Evolutionary conservation across 768 basidiomycete species (phyloP), one percentile per base, ranked within the genome.

Genomic region (Tephrocybe sp.): DNA sequence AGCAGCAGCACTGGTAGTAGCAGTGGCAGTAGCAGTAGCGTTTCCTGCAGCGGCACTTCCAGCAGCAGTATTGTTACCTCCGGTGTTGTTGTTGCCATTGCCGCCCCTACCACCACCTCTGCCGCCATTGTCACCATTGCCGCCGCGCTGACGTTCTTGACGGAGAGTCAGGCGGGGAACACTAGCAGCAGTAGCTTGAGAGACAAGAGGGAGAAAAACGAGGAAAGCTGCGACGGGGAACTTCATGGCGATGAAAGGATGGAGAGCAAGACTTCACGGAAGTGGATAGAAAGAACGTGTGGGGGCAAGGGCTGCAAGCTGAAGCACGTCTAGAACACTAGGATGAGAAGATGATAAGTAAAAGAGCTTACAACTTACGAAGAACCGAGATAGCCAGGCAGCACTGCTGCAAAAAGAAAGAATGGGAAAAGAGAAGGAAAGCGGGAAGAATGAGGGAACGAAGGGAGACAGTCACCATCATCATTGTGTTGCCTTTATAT

Each of bases 341-440:
- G 4, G 37, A 11, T 17, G 32, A 9, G 5, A n/a, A 9, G 4
- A 21, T 34, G 20, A 6, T 1, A 7, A 33, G 17, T 7, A 45
- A 11, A 45, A 11, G 33, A 18, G 30, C 34, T 9, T 11, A 12
- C 4, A 25, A 61, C 66, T 56, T 61, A 59, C 65, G 62, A 58
- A 60, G 48, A 53, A 41, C 9, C 51, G 58, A 59, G 61, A 66
- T 58, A 64, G 59, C 59, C 62, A 64, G 62, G 45, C 82, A 83
- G 81, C 83, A 54, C 81, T 65, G 83, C 80, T 83, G 82, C 79
- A 56, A 61, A 64, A 62, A 56, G 61, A 55, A 53, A 52, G 56
- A n/a, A n/a, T n/a, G n/a, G n/a, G 61, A 54, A 57, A 36, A 51
- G 63, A 60, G 56, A 62, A 64, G 62, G 48, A 48, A 60, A 53